Evolutionary conservation across 1,284 basidiomycete species (phyloP), one percentile per base, ranked within the genome.

Genomic region (Phellopilus nigrolimitatus): DNA sequence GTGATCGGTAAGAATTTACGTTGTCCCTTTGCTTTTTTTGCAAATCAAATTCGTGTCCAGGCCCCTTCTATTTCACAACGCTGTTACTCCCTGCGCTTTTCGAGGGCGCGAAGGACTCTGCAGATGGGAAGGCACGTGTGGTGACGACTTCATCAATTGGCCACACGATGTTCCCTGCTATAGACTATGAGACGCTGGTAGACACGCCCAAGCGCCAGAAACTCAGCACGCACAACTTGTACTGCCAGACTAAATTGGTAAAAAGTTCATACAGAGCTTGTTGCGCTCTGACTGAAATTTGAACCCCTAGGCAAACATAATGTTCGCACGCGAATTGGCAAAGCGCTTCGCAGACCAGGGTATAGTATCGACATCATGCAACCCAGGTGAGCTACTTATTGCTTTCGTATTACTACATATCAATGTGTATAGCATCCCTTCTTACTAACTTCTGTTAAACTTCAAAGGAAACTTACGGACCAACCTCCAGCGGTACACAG

Each of bases 201-300:
- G 67, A 65, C 30, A 60, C 60, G 1, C 59, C 62, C 0, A 58
- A 42, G n/a, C 56, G 69, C 1, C 62, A 52, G 50, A 64, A 66
- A 47, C 36, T 64, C 2, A 49, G 53, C 15, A 55, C 55, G 25
- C 56, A 60, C 57, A 37, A 47, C 0, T 63, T 74, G 30, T 78
- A 78, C 56, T n/a, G n/a, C n/a, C 71, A 74, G 61, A 69, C 66
- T 57, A 78, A 78, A 59, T 66, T 72, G 59, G 74, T 19, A 6
- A 19, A n/a, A 15, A n/a, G 10, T 3, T 33, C n/a, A n/a, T n/a
- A n/a, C n/a, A n/a, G n/a, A n/a, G 6, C 31, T 33, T 30, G 24
- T 25, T 27, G 25, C 25, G 22, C 43, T 3, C n/a, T n/a, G n/a
- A n/a, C n/a, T n/a, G n/a, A n/a, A n/a, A n/a, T n/a, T n/a, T n/a